Base-by-base conservation (phyloP, 2,329 filamentous ascomycete species). In the Colletotrichum liriopes region DNA sequence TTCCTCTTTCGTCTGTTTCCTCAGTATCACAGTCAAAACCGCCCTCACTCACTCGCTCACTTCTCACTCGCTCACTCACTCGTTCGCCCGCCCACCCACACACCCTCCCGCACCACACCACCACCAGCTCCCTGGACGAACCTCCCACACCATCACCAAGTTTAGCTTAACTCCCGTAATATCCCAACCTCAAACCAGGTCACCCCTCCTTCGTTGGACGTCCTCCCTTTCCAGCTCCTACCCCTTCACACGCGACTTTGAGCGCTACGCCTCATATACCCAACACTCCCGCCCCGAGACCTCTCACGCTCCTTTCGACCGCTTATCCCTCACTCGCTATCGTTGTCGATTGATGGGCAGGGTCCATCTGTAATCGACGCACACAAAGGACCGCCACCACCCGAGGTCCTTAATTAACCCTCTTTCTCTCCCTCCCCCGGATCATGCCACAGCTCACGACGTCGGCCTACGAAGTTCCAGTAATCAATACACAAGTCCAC, bases 231-330 rank as follows among this genome's bases (percentile, higher is more conserved):
- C 62, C 43, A n/a, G 18, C 26, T 43, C 37, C 20, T 65, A 35
- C 51, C 43, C 65, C 65, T 56, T 68, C 47, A 56, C 54, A 58
- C 3, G 39, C 61, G 35, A 18, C 43, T 69, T 58, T 58, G 35
- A 43, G 58, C 69, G 32, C 29, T 54, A 67, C 68, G 65, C 69
- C 49, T 72, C 58, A 58, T 64, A 45, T 64, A 68, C 45, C 23
- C 58, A 55, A 49, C 35, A 59, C 69, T 59, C 29, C 58, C 59
- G 32, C 26, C 11, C 65, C 41, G 26, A n/a, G n/a, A 64, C 23
- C 47, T 64, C 47, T 26, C n/a, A 61, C 59, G 8, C 39, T 59
- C 47, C 43, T 29, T 43, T 41, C 47, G 56, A 58, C 56, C 47
- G 39, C 55, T 12, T 26, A 59, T 66, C 62, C 67, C 35, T 70